These are phyloP conservation scores for Albizia julibrissin DNA, from an alignment of 306 rosid genomes.

Conservation along the genomic window DNA sequence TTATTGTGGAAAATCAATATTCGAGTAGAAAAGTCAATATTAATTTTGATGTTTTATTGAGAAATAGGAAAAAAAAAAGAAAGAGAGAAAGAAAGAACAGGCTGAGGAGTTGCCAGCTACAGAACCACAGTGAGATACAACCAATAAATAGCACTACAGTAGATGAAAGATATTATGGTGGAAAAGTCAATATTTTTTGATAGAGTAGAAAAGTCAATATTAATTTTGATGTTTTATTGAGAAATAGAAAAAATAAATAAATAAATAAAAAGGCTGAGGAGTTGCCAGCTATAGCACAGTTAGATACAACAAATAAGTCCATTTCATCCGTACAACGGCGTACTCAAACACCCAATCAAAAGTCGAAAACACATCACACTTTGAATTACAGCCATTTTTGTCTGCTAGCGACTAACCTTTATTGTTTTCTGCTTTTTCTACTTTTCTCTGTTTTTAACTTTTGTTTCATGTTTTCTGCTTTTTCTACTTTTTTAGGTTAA, in stretches of 20 bases:
- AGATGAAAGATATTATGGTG: not conserved
- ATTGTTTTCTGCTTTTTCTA: too few relatives aligned
- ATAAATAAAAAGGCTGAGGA: not conserved
- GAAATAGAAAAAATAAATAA: too few relatives aligned
- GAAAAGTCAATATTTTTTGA: not conserved
- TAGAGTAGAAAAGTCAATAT: not conserved
- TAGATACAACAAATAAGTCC: not conserved
- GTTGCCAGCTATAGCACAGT: not conserved
- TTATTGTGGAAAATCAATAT: not conserved
- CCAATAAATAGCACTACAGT: not conserved
- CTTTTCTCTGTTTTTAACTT: too few relatives aligned
- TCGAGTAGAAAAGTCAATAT: not conserved
- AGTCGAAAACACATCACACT: not conserved
- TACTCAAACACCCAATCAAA: not conserved
- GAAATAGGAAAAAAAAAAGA: too few relatives aligned
- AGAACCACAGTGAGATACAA: too few relatives aligned
- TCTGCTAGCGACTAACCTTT: not conserved
- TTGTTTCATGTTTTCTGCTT: too few relatives aligned
- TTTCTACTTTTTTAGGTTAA: too few relatives aligned
- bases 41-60: too few relatives aligned
- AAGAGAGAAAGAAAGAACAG: too few relatives aligned
- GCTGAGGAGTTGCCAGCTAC: too few relatives aligned
- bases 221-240: too few relatives aligned
- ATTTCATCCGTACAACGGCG: not conserved
- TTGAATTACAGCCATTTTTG: not conserved